Evolutionary conservation across 1,284 basidiomycete genomes (phyloP), one percentile per base, ranked within the genome.

Genomic region (Trametes pubescens): DNA sequence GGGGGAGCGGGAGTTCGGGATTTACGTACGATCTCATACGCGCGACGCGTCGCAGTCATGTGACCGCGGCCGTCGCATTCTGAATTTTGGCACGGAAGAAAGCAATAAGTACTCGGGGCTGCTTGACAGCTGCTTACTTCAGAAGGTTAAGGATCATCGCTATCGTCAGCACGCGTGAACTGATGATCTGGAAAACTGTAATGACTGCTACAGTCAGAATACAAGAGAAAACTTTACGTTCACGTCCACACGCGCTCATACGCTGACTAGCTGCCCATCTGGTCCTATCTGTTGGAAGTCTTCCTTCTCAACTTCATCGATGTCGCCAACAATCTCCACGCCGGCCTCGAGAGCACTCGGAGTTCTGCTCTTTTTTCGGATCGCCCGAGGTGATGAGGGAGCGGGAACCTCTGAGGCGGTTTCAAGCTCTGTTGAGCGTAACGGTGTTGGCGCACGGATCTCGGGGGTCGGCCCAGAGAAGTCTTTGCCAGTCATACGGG

Each of bases 381-480:
- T 38, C 1, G 26, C 44, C 16, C 52, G 44, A 46, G 62, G 57
- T 3, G 52, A 44, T 4, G 32, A 24, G 3, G 24, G 29, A 18
- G 43, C 57, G 26, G 32, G 10, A 2, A 52, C 11, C 11, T 58
- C 56, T 1, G 34, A 35, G 13, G 54, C 43, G 10, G 40, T 32
- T 44, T 65, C 60, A 11, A 68, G 53, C 44, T 73, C 67, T 7
- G 59, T 61, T 14, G 68, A 71, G 11, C 71, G 69, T 8, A 76
- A 77, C 16, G 80, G 80, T 4, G 80, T 77, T 0, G 87, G 86
- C 1, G 81, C 80, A 32, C 82, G 81, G 64, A 93, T 91, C 62
- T 87, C 83, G 0, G 91, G 91, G n/a, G 85, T 84, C 22, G 91
- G 91, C 0, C 91, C 91, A 55, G 90, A 89, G 70, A 93, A 93